Evolutionary conservation across 768 basidiomycete genomes (phyloP).

Genomic region (Daedaleopsis sinensis): DNA sequence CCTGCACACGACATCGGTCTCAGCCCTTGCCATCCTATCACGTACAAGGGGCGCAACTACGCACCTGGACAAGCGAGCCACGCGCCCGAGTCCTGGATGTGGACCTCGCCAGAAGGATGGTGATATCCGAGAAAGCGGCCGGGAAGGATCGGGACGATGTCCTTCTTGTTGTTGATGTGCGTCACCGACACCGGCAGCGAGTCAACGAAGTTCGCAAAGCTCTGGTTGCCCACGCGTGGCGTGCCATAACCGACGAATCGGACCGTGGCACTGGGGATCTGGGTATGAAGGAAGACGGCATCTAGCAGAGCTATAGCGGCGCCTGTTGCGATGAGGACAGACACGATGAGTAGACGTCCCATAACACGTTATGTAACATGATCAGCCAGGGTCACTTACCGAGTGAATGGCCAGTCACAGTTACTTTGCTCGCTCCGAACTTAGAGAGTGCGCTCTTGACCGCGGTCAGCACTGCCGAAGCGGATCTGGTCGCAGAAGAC

Average conservation of each 20-base stretch:
- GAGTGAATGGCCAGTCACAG: conserved; percentile 48
- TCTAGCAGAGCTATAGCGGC: conserved; percentile 57
- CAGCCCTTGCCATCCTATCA: too few relatives aligned
- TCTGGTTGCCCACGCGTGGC: conserved; percentile 54
- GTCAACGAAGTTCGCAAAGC: conserved; percentile 60
- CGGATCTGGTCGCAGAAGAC: conserved; percentile 34
- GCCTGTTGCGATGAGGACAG: conserved; percentile 31
- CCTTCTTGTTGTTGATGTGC: conserved; percentile 57
- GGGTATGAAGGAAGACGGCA: conserved; percentile 51
- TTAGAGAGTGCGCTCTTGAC: conserved; percentile 43
- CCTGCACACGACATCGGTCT: conserved; percentile 35
- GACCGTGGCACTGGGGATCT: conserved; percentile 42
- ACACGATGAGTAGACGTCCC: background rate
- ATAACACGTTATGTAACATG: background rate
- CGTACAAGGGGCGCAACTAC: too few relatives aligned
- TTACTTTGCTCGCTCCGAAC: conserved; percentile 41
- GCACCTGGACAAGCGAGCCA: conserved; percentile 54
- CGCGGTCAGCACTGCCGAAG: conserved; percentile 45
- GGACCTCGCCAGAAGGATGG: conserved; percentile 46
- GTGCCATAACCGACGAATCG: conserved; percentile 34
- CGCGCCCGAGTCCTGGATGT: conserved; percentile 44
- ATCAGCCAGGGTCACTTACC: conserved; percentile 12
- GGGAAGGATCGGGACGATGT: conserved; percentile 39
- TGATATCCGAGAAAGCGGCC: conserved; percentile 45
- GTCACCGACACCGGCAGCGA: conserved; percentile 42